phyloP scores from a whole-genome alignment of 2,329 filamentous ascomycete genomes.

The Pseudogymnoascus sp. region DNA sequence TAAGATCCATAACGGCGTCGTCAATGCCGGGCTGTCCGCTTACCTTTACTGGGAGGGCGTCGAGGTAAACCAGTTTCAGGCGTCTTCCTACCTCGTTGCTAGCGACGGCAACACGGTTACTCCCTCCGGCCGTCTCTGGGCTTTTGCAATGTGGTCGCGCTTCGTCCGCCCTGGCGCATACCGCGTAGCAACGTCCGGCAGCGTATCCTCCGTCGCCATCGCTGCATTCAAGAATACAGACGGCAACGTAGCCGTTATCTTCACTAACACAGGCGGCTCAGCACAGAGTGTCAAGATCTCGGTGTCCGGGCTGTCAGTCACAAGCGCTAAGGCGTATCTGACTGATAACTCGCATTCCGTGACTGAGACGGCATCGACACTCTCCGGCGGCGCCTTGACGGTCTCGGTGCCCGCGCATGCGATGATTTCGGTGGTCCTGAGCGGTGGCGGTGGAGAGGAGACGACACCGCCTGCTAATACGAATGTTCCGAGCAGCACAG shows the following conservation, averaged over 20 bases:
- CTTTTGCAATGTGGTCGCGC: slow-evolving; percentile 18
- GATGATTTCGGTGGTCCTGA: not conserved
- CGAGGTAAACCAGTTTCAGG: slow-evolving; percentile 6
- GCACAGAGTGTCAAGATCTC: not conserved
- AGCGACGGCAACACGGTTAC: not conserved
- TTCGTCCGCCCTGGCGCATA: slow-evolving; percentile 17
- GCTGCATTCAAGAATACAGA: slow-evolving; percentile 18
- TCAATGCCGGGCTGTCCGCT: slow-evolving; percentile 41
- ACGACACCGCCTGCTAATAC: not conserved
- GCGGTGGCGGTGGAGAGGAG: not conserved
- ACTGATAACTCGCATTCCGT: slow-evolving; percentile 2
- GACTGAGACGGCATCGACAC: not conserved
- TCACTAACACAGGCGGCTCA: slow-evolving; percentile 17
- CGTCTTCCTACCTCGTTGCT: not conserved
- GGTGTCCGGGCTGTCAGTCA: not conserved
- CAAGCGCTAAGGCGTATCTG: not conserved
- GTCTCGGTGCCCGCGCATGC: not conserved
- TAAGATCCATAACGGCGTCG: slow-evolving; percentile 43
- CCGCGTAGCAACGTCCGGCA: slow-evolving; percentile 12
- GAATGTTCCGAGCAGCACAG: not conserved
- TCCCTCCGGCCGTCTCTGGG: slow-evolving; percentile 18
- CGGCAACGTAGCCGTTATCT: slow-evolving; percentile 16
- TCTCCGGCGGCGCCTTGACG: not conserved
- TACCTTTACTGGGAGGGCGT: slow-evolving; percentile 44
- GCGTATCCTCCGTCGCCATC: not conserved